Evolutionary conservation across 202 grass and related monocot genomes (phyloP), one percentile per base, ranked within the genome.

Genomic region (Alloteropsis angusta): DNA sequence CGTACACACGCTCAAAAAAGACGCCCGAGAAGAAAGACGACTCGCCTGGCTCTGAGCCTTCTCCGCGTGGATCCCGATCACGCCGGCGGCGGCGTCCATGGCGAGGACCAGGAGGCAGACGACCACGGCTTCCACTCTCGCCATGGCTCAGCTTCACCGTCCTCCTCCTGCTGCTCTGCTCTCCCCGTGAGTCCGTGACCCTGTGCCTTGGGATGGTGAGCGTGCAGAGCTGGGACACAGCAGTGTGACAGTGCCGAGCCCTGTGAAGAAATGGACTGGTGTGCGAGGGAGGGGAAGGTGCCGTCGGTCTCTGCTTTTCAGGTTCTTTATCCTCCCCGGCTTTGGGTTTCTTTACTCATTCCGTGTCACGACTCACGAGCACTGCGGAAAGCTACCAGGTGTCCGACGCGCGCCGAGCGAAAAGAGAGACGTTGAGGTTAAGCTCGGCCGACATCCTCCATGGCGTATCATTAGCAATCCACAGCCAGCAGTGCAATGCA

Each of bases 11-110:
- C 49, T 52, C 45, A 6, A n/a, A 5, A n/a, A 34, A 36, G 18
- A 19, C 2, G 5, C 42, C 53, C 22, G 52, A 30, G 28, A 30
- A 60, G 59, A 18, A 39, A 52, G 11, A 13, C 8, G 8, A 38
- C 75, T 78, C 66, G 90, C 95, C 90, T 95, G 85, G 89, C 84
- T 90, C 85, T 95, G 92, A 60, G 87, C 78, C 47, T 66, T 88
- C 79, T 98, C 87, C 38, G 95, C 95, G 74, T 98, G 57, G 48
- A 98, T 61, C 7, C 92, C 96, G 32, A 98, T 83, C 55, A 98
- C 75, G 23, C 96, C 96, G n/a, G 92, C 96, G 76, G 61, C 62
- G 26, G 67, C 65, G 70, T 98, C 96, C 87, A 91, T 88, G 84
- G 82, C 85, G 49, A 95, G 56, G n/a, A 98, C 90, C 65, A 95